Evolutionary conservation across 73 alveolate species (phyloP), one percentile per base, ranked within the genome.

Genomic region (Effrenium voratum): DNA sequence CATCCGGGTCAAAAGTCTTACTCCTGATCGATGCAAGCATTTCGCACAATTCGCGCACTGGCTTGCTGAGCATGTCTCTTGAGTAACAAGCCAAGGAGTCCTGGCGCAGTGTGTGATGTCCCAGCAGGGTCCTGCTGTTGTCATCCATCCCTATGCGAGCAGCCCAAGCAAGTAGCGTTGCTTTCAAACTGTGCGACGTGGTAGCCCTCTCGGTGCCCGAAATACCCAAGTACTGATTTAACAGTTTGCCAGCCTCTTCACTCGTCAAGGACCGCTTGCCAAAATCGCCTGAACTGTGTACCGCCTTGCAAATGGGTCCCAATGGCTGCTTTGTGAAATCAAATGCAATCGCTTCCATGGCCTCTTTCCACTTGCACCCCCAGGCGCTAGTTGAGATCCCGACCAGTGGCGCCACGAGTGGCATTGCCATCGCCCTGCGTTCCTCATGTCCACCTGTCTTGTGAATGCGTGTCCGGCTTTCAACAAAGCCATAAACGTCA

Each of bases 21-120:
- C 82, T n/a, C 16, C 82, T 30, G 47, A 70, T 32, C 49, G 5
- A n/a, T 2, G 30, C 16, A 44, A 70, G 26, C 82, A 32, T 24
- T 5, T 16, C 47, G 47, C 82, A n/a, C 45, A 24, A 70, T 26
- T 70, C 49, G 16, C 82, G 45, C 47, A 36, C 5, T 28, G 82
- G 82, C 15, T 4, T 4, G n/a, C 49, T 15, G 49, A 70, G 8
- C 49, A 70, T 5, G 24, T 70, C 82, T 47, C 82, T 30, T 19
- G 82, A 70, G 82, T 70, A 70, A 32, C 82, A 70, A 5, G 82
- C 82, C 82, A 70, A 5, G 16, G 82, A 70, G 47, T 70, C 24
- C 2, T 32, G 49, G 5, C 32, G 30, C 41, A 70, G 82, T 12
- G 47, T 6, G 26, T 70, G 82, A n/a, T 70, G 45, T 10, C 82